phyloP scores from a whole-genome alignment of 2,329 filamentous ascomycete species.

The Atkinsonella hypoxylon region DNA sequence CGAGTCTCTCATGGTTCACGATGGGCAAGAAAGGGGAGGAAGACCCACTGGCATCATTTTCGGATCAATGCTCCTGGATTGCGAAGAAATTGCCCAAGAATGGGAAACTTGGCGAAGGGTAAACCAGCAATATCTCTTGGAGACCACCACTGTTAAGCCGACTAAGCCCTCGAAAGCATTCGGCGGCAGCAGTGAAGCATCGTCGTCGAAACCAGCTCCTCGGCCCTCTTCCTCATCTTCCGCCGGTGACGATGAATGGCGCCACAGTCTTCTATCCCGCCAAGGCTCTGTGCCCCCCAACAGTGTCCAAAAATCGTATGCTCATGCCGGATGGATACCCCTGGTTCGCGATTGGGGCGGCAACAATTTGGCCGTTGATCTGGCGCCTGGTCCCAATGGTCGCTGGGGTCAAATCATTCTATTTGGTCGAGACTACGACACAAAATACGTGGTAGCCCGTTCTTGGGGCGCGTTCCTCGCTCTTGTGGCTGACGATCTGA shows the following conservation, averaged over 20 bases:
- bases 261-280: slow-evolving; percentile 68
- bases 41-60: slow-evolving; percentile 87
- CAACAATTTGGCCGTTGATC: slow-evolving; percentile 89
- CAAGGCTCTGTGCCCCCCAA: slow-evolving; percentile 83
- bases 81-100: slow-evolving; percentile 95
- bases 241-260: slow-evolving; percentile 52
- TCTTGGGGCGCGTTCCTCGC: slow-evolving; percentile 87
- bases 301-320: slow-evolving; percentile 83
- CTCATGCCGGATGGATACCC: slow-evolving; percentile 91
- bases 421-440: slow-evolving; percentile 95
- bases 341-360: slow-evolving; percentile 96
- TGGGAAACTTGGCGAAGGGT: slow-evolving; percentile 95
- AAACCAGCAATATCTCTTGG: slow-evolving; percentile 73
- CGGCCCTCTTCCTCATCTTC: slow-evolving; percentile 30
- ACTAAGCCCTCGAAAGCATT: slow-evolving; percentile 60
- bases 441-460: slow-evolving; percentile 89
- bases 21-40: slow-evolving; percentile 93
- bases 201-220: slow-evolving; percentile 43
- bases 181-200: slow-evolving; percentile 52
- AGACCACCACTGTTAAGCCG: slow-evolving; percentile 44
- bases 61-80: slow-evolving; percentile 88
- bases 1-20: slow-evolving; percentile 81
- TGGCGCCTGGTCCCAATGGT: slow-evolving; percentile 79
- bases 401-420: slow-evolving; percentile 96
- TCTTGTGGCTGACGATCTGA: slow-evolving; percentile 78